Conservation (phyloP, 179 eudicot genomes). For the Nepenthes alata region DNA sequence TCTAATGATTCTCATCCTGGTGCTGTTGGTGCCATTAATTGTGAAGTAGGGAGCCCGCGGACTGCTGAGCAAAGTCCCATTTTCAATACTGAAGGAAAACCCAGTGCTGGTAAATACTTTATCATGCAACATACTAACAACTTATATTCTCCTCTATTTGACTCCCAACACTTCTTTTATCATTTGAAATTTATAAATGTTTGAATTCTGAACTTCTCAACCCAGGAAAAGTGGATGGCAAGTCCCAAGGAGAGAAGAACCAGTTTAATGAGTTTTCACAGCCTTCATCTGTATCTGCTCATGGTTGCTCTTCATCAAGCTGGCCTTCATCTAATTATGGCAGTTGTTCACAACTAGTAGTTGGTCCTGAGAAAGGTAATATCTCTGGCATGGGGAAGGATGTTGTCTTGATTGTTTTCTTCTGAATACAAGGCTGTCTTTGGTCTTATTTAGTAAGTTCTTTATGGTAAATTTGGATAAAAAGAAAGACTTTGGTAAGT, state of each 20-base stretch:
- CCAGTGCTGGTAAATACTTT: conserved; percentile 5
- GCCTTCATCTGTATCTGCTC: conserved; percentile 9
- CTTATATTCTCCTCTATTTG: neutral
- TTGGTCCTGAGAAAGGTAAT: conserved; percentile 9
- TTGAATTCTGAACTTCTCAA: neutral
- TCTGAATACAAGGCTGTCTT: neutral
- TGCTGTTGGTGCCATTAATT: conserved; percentile 21
- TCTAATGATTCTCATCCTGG: conserved; percentile 14
- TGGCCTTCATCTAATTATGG: conserved; percentile 13
- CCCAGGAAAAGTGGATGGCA: conserved; percentile 4
- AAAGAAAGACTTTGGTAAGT: neutral
- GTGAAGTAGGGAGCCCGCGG: conserved; percentile 12
- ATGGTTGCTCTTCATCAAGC: conserved; percentile 9
- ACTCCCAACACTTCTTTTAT: neutral
- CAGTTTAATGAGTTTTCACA: conserved; percentile 7
- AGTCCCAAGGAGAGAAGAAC: conserved; percentile 9
- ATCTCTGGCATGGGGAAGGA: conserved; percentile 3
- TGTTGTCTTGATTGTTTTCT: neutral
- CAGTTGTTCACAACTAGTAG: conserved; percentile 4
- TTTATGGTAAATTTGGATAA: neutral
- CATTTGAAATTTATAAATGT: conserved; percentile 1
- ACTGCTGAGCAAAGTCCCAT: neutral
- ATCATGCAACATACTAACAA: neutral
- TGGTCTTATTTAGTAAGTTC: neutral
- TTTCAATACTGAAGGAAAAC: conserved; percentile 4